Evolutionary conservation across 306 rosid genomes (phyloP).

Genomic region (Casuarina glauca): DNA sequence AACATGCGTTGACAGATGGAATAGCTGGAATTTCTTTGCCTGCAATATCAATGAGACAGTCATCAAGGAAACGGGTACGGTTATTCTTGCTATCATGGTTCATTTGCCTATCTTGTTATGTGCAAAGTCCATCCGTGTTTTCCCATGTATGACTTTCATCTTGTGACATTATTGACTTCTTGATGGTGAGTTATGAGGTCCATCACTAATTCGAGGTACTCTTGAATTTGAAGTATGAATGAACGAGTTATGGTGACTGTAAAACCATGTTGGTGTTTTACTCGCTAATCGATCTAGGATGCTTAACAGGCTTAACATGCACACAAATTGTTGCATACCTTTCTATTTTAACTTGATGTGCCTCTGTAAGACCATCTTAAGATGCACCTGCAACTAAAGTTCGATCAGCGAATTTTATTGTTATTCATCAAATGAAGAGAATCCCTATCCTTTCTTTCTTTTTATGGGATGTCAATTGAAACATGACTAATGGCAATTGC

Average conservation of each 20-base stretch:
- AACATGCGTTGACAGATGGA: slow-evolving; percentile 63
- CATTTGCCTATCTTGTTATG: not conserved
- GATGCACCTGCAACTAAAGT: not conserved
- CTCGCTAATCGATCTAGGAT: not conserved
- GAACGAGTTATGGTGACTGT: not conserved
- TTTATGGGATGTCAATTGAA: not conserved
- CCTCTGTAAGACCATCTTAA: not conserved
- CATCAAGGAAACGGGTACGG: slow-evolving; percentile 81
- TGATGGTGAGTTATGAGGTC: not conserved
- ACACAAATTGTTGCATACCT: not conserved
- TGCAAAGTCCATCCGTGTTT: not conserved
- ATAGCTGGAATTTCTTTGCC: slow-evolving; percentile 99
- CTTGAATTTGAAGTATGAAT: not conserved
- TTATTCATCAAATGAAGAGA: not conserved
- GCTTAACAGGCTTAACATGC: not conserved
- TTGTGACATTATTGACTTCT: slow-evolving; percentile 14
- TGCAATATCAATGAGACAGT: slow-evolving; percentile 85
- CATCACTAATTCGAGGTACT: not conserved
- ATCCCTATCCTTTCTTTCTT: not conserved
- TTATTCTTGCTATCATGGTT: slow-evolving; percentile 18
- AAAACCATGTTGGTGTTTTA: not conserved
- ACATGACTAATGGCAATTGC: not conserved
- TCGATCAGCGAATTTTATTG: not conserved
- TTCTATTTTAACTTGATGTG: not conserved
- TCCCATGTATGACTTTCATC: not conserved